These are phyloP conservation scores for Citrus sp. DNA, from an alignment of 345 rosid species.

Conservation along the genomic window DNA sequence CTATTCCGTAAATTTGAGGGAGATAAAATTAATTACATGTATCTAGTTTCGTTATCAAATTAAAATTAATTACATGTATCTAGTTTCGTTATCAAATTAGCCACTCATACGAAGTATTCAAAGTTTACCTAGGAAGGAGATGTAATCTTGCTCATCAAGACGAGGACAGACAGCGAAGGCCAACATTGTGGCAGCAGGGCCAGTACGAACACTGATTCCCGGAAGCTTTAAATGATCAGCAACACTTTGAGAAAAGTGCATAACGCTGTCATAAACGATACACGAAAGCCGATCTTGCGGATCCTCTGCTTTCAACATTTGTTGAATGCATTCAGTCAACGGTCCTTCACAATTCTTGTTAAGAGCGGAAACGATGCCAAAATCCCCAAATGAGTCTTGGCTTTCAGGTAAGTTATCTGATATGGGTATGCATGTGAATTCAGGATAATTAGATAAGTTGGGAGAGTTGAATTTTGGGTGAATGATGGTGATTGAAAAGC, in stretches of 20 bases:
- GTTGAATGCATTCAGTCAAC: conserved; percentile 3
- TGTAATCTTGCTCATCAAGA: conserved; percentile 14
- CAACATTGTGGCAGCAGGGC: conserved; percentile 18
- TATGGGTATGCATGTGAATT: conserved; percentile 20
- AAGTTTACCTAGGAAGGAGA: conserved; percentile 17
- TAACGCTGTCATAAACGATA: conserved; percentile 25
- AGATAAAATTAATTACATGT: background rate
- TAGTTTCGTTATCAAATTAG: background rate
- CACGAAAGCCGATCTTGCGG: conserved; percentile 4
- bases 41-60: background rate
- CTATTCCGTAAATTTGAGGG: background rate
- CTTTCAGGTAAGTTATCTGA: conserved; percentile 9
- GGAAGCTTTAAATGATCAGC: conserved; percentile 23
- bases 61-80: background rate
- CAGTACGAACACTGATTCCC: conserved; percentile 18
- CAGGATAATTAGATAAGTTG: conserved; percentile 9
- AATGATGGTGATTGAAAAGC: conserved; percentile 29
- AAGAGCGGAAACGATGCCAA: background rate
- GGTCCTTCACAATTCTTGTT: conserved; percentile 23
- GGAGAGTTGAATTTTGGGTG: conserved; percentile 35
- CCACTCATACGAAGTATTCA: background rate
- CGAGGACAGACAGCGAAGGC: conserved; percentile 6
- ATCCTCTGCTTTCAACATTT: conserved; percentile 13
- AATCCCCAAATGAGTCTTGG: background rate
- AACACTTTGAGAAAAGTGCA: conserved; percentile 28